These are phyloP conservation scores for Coccinonectria pachysandricola DNA, from an alignment of 2,329 filamentous ascomycete species.

Conservation along the genomic window DNA sequence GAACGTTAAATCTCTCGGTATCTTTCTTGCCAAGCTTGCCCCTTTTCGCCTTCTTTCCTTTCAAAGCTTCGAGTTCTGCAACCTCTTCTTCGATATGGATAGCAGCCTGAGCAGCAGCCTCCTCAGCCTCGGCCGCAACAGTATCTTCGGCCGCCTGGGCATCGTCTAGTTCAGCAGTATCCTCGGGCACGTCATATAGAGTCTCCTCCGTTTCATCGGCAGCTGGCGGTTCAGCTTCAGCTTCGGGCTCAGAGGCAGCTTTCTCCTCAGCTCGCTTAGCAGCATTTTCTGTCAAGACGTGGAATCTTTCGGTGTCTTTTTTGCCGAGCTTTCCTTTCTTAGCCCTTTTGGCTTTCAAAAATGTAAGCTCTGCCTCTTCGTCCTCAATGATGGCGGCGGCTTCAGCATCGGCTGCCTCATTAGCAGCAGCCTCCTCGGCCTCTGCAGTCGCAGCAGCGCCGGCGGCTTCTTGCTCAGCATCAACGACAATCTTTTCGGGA, in stretches of 20 bases:
- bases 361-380: conserved; percentile 1
- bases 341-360: conserved; percentile 1
- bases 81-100: conserved; percentile 16
- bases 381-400: neutral
- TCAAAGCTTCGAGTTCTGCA: conserved; percentile 26
- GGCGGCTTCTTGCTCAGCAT: conserved; percentile 17
- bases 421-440: conserved; percentile 23
- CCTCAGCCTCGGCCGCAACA: conserved; percentile 8
- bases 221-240: conserved; percentile 20
- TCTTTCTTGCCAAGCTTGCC: conserved; percentile 16
- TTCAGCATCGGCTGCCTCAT: conserved; percentile 15
- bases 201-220: conserved; percentile 21
- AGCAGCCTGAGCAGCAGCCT: conserved; percentile 8
- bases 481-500: no score
- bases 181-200: conserved; percentile 17
- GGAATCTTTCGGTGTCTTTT: conserved; percentile 2
- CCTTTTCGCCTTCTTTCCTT: conserved; percentile 28
- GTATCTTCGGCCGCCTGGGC: conserved; percentile 14
- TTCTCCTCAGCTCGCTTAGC: conserved; percentile 1
- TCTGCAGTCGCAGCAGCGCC: conserved; percentile 15
- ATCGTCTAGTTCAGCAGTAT: conserved; percentile 14
- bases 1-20: conserved; percentile 11
- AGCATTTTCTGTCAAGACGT: conserved; percentile 1
- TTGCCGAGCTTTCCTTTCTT: conserved; percentile 1
- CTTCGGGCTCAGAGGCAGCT: conserved; percentile 2